Conservation (phyloP, 1,284 basidiomycete species). For the Pascua guehoae region DNA sequence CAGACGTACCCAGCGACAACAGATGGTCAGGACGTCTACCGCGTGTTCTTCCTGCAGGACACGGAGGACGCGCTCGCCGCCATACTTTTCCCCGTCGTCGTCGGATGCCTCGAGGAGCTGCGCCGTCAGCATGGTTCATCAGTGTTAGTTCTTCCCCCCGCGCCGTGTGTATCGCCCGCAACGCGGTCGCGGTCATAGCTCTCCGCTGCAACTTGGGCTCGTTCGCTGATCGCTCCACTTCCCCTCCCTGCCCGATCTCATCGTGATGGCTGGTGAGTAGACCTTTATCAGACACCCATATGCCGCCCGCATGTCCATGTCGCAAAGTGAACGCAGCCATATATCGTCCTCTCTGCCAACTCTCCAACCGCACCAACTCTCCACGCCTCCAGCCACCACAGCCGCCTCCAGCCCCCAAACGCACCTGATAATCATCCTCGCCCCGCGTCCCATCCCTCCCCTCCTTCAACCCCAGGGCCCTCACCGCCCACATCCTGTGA, state of each 20-base stretch:
- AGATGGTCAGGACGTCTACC: constrained; percentile 41
- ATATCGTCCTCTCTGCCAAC: too few species aligned
- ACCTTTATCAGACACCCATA: not conserved
- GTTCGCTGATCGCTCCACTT: too few species aligned
- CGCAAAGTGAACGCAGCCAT: too few species aligned
- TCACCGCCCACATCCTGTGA: constrained; percentile 46
- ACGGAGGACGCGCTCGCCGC: constrained; percentile 39
- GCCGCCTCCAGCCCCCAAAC: not conserved
- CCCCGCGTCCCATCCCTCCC: constrained; percentile 42
- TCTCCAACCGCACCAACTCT: not conserved
- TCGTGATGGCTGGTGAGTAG: constrained; percentile 5
- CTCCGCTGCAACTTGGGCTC: too few species aligned
- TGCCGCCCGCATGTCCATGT: too few species aligned
- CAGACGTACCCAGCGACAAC: constrained; percentile 37
- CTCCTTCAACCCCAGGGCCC: constrained; percentile 33
- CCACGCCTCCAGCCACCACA: not conserved
- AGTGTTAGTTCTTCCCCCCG: too few species aligned
- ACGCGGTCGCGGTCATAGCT: too few species aligned
- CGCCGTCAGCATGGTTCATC: not conserved
- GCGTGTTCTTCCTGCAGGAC: constrained; percentile 34
- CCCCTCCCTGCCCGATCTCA: too few species aligned
- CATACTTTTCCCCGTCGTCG: constrained; percentile 46
- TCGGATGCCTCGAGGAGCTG: constrained; percentile 41
- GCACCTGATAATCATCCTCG: constrained; percentile 44
- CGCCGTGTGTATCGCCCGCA: too few species aligned